A percentile compares a stretch with the other conserved stretches of the same genome.
These are phyloP conservation scores for Scheffersomyces illinoinensis DNA, from an alignment of 1,139 yeast species.

Conservation along the genomic window DNA sequence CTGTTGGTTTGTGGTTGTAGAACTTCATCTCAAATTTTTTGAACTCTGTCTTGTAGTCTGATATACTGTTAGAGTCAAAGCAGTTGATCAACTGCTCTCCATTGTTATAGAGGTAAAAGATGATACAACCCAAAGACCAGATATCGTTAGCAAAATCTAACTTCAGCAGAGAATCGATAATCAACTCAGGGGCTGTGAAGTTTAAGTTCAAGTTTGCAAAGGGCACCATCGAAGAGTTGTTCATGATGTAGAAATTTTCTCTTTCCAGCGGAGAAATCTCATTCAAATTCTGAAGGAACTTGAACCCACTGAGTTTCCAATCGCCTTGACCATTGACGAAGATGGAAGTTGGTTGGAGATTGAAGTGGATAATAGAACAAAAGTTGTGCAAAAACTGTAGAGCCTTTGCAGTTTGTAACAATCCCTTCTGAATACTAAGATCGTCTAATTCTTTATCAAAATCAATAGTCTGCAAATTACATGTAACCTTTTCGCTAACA, in stretches of 20 bases:
- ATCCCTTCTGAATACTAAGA: conserved; percentile 79
- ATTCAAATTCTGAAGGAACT: conserved; percentile 58
- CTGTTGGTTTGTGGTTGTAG: conserved; percentile 45
- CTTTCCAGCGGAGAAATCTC: conserved; percentile 49
- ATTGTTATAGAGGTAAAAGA: conserved; percentile 61
- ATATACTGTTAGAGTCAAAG: conserved; percentile 46
- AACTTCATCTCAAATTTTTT: conserved; percentile 40
- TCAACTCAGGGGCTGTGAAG: conserved; percentile 75
- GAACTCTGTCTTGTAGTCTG: conserved; percentile 51
- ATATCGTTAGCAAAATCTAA: conserved; percentile 74
- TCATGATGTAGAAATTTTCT: conserved; percentile 59
- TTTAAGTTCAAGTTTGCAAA: conserved; percentile 72
- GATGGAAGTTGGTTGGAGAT: conserved; percentile 76
- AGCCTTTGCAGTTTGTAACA: conserved; percentile 76
- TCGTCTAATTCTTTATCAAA: conserved; percentile 54
- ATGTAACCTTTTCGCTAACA: conserved; percentile 78
- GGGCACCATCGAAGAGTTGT: conserved; percentile 75
- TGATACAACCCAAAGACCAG: conserved; percentile 77
- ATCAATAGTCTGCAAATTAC: conserved; percentile 53
- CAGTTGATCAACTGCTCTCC: conserved; percentile 51
- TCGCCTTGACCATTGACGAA: conserved; percentile 84
- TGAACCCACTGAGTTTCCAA: conserved; percentile 87
- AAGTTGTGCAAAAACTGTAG: conserved; percentile 78
- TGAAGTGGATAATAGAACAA: conserved; percentile 75
- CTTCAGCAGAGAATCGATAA: conserved; percentile 52